These are phyloP conservation scores for Beverwykella pulmonaria DNA, from an alignment of 495 filamentous ascomycete genomes.

Conservation along the genomic window DNA sequence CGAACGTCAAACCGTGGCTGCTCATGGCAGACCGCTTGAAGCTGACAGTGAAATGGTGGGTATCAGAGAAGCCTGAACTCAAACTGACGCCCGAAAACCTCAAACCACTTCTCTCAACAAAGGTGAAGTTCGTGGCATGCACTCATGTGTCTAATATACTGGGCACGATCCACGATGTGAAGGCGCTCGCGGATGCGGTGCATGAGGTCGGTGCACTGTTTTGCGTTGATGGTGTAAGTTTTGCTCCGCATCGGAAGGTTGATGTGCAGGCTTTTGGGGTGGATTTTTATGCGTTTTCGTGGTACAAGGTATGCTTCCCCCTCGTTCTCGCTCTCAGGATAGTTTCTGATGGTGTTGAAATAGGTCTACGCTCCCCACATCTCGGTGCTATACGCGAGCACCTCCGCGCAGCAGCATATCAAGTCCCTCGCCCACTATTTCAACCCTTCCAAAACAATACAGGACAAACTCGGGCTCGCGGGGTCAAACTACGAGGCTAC, in stretches of 20 bases:
- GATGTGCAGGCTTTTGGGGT: conserved; percentile 68
- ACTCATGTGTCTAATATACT: conserved; percentile 73
- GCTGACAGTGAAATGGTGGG: conserved; percentile 70
- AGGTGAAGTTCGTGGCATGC: conserved; percentile 67
- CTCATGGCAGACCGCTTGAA: conserved; percentile 59
- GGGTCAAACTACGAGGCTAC: conserved; percentile 69
- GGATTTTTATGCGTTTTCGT: conserved; percentile 74
- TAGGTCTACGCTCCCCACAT: conserved; percentile 72
- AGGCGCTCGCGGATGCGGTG: conserved; percentile 56
- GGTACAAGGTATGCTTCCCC: conserved; percentile 62
- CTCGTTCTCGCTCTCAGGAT: too few relatives aligned
- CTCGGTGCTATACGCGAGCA: conserved; percentile 64
- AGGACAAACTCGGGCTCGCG: conserved; percentile 66
- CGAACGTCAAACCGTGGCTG: conserved; percentile 71
- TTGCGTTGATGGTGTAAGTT: conserved; percentile 67
- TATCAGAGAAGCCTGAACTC: conserved; percentile 49
- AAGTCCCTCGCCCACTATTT: conserved; percentile 67
- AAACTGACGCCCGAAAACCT: conserved; percentile 58
- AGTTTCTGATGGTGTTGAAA: too few relatives aligned
- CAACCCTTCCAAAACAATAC: conserved; percentile 59
- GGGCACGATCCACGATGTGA: conserved; percentile 67
- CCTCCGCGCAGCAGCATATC: conserved; percentile 53
- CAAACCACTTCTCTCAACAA: conserved; percentile 56
- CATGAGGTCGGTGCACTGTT: conserved; percentile 54
- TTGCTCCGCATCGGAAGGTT: conserved; percentile 68